Conservation (phyloP, 2,329 filamentous ascomycete genomes). For the Gremmenia infestans region DNA sequence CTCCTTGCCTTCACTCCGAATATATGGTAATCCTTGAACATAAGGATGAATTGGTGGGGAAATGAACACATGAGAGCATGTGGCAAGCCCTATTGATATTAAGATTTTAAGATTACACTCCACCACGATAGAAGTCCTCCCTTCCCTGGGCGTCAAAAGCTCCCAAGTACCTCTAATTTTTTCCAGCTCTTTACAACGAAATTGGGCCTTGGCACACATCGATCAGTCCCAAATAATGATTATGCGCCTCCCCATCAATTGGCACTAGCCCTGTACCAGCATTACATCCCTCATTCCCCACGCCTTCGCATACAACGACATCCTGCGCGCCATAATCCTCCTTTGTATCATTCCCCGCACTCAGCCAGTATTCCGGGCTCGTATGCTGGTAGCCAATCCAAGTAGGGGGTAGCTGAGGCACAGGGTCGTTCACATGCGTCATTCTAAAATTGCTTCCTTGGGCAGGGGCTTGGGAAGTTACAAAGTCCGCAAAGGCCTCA, state of each 20-base stretch:
- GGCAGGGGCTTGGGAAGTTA: constrained; percentile 13
- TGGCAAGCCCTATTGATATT: too few species aligned
- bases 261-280: constrained; percentile 37
- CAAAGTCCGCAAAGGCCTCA: constrained; percentile 22
- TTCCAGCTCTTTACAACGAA: too few species aligned
- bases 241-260: constrained; percentile 40
- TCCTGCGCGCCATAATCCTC: constrained; percentile 36
- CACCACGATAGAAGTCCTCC: too few species aligned
- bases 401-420: constrained; percentile 61
- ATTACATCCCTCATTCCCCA: constrained; percentile 47
- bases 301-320: constrained; percentile 45
- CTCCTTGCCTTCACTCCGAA: too few species aligned
- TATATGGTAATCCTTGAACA: too few species aligned
- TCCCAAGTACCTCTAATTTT: too few species aligned
- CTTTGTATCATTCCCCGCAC: constrained; percentile 31
- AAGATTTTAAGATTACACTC: too few species aligned
- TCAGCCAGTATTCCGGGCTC: constrained; percentile 64
- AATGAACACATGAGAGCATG: too few species aligned
- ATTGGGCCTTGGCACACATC: constrained; percentile 32
- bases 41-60: too few species aligned
- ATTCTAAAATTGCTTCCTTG: constrained; percentile 51
- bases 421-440: constrained; percentile 62
- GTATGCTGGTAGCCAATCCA: constrained; percentile 59
- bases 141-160: too few species aligned
- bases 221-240: constrained; percentile 45